phyloP scores from a whole-genome alignment of 495 filamentous ascomycete species.

The Penicillium atrosanguineum region DNA sequence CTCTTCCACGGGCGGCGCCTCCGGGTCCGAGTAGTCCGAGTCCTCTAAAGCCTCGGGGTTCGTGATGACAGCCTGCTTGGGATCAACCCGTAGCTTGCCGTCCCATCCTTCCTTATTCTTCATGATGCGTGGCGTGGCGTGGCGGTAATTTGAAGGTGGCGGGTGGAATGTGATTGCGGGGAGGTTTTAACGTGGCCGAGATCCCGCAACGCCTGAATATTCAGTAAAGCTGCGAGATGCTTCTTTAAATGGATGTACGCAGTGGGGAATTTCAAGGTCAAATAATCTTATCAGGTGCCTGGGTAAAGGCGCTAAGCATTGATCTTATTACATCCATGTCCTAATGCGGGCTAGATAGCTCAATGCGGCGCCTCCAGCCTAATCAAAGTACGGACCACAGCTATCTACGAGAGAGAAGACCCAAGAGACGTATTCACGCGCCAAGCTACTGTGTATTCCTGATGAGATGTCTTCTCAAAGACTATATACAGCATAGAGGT shows the following conservation, averaged over 20 bases:
- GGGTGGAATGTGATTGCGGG: constrained; percentile 25
- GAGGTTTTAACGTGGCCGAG: constrained; percentile 17
- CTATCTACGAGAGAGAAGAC: neutral
- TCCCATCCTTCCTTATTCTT: constrained; percentile 85
- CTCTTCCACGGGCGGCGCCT: constrained; percentile 70
- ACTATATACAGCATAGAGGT: constrained; percentile 38
- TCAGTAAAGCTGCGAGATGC: neutral
- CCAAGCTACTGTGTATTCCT: constrained; percentile 15
- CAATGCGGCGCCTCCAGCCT: constrained; percentile 6
- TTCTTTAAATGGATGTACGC: neutral
- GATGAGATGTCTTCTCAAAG: constrained; percentile 16
- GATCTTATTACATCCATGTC: constrained; percentile 16
- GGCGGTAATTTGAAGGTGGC: constrained; percentile 10
- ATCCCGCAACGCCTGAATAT: constrained; percentile 2
- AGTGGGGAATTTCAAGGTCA: neutral
- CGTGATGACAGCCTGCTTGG: constrained; percentile 51
- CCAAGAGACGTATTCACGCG: neutral
- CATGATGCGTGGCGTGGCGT: constrained; percentile 26
- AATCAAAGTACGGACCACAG: neutral
- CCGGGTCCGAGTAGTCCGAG: constrained; percentile 81
- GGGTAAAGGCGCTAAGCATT: neutral
- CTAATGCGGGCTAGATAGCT: constrained; percentile 10
- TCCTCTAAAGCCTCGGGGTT: constrained; percentile 80
- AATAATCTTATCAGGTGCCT: neutral
- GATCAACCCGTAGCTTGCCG: constrained; percentile 78